Base-by-base conservation (phyloP, 1,284 basidiomycete genomes). In the Boletellus sp. region DNA sequence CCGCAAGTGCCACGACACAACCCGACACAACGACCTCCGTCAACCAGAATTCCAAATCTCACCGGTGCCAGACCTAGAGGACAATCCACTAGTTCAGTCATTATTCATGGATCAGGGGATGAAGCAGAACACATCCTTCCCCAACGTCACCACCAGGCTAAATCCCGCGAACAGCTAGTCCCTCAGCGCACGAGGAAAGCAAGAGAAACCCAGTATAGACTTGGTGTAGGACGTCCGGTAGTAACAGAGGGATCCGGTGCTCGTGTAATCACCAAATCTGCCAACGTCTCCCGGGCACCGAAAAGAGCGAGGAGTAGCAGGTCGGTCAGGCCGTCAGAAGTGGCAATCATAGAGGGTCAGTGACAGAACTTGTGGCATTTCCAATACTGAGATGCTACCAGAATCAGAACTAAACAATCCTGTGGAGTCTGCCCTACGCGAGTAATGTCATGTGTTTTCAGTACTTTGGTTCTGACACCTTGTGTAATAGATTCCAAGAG, bases 151-250 rank as follows among this genome's bases (percentile, higher is more conserved):
- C 44, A 47, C n/a, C 52, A 49, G 37, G 48, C 52, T 26, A 55
- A 60, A 35, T 56, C 59, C 14, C 55, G 55, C 26, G 57, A 65
- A 23, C 55, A 61, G 50, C 52, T 60, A 17, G 41, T 56, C 34
- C 59, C 69, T 4, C 60, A 69, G n/a, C 66, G 81, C 11, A 77
- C 76, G 17, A 73, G 82, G 49, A 87, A 86, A 58, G 81, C 83
- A 4, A 85, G 82, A 60, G 82, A 85, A 41, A 74, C 78, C 5
- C 86, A 87, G 59, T 77, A 73, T 40, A 73, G 72, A 51, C 70
- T 89, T 19, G 87, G 87, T 42, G 79, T 87, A n/a, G 85, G 87
- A 3, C 73, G 81, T 53, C 87, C 87, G 8, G 69, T 70, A 7
- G 69, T 70, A 20, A 81, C 76, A 27, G 85, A 83, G 22, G 84